A percentile compares a stretch with the other conserved stretches of the same genome.
Evolutionary conservation across 371 early-diverging fungal genomes (phyloP).

Genomic region (Rhizopus microsporus): DNA sequence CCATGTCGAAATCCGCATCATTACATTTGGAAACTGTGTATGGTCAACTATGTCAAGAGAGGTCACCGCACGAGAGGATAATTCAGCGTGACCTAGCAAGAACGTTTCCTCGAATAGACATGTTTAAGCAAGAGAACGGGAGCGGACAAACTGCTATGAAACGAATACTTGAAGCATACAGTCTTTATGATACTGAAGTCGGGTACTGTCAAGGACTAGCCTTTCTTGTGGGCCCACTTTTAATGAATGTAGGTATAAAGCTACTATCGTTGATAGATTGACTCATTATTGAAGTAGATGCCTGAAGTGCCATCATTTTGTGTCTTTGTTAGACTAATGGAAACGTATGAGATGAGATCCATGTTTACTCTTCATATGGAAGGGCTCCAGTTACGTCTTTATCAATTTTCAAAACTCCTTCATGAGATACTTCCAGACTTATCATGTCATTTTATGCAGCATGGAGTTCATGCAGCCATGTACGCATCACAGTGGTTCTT

Average conservation of each 20-base stretch:
- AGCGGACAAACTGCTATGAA: conserved; percentile 83
- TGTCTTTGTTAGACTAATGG: conserved; percentile 88
- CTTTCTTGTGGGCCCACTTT: conserved; percentile 90
- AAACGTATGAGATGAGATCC: conserved; percentile 82
- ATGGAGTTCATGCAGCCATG: conserved; percentile 84
- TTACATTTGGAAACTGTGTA: conserved; percentile 81
- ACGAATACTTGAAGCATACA: conserved; percentile 88
- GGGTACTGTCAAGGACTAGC: conserved; percentile 98
- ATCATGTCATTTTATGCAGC: conserved; percentile 66
- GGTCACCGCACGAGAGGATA: conserved; percentile 83
- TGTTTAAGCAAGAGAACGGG: conserved; percentile 84
- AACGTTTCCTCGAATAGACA: conserved; percentile 87
- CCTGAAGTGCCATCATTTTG: conserved; percentile 91
- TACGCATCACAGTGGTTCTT: conserved; percentile 94
- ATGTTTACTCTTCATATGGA: conserved; percentile 87
- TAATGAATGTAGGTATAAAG: conserved; percentile 71
- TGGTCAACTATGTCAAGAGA: conserved; percentile 75
- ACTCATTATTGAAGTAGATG: conserved; percentile 52
- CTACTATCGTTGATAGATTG: conserved; percentile 1
- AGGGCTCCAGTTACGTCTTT: conserved; percentile 81
- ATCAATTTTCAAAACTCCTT: conserved; percentile 82
- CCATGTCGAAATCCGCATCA: conserved; percentile 82
- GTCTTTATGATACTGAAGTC: conserved; percentile 87
- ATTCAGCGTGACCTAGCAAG: conserved; percentile 90
- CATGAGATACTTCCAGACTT: conserved; percentile 79